Evolutionary conservation across 2,329 filamentous ascomycete species (phyloP).

Genomic region (Apiospora marii): DNA sequence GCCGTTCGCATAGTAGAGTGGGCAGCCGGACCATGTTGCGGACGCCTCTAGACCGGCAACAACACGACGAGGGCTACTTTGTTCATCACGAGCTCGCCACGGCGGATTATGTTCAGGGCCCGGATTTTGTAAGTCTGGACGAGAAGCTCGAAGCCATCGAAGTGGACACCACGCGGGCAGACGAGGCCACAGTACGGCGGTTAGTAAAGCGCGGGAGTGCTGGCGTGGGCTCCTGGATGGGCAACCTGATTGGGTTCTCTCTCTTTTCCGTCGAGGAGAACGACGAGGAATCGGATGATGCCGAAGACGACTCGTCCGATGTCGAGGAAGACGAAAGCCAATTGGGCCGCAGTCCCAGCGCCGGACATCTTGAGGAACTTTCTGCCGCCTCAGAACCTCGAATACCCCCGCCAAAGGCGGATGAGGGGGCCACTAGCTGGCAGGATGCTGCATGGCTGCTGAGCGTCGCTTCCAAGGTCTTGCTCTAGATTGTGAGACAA

Average conservation of each 20-base stretch:
- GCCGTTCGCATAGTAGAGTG: conserved; percentile 54
- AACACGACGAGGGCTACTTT: conserved; percentile 52
- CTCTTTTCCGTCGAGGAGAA: conserved; percentile 70
- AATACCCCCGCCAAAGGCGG: conserved; percentile 57
- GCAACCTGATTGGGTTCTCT: conserved; percentile 65
- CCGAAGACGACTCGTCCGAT: conserved; percentile 47
- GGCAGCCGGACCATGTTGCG: conserved; percentile 50
- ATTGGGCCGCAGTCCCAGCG: conserved; percentile 46
- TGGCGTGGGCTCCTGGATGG: conserved; percentile 66
- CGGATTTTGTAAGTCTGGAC: conserved; percentile 70
- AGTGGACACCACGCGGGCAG: conserved; percentile 58
- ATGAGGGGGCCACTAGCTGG: conserved; percentile 64
- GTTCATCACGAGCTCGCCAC: conserved; percentile 37
- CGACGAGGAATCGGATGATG: conserved; percentile 57
- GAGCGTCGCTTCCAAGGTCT: conserved; percentile 68
- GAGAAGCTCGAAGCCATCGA: conserved; percentile 65
- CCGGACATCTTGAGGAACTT: conserved; percentile 47
- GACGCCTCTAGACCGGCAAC: conserved; percentile 52
- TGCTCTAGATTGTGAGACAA: conserved; percentile 52
- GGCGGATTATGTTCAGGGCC: conserved; percentile 54
- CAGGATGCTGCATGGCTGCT: conserved; percentile 73
- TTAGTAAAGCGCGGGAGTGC: conserved; percentile 62
- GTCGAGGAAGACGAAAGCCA: conserved; percentile 47
- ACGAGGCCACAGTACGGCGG: conserved; percentile 65
- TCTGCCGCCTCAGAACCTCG: conserved; percentile 47